phyloP scores from a whole-genome alignment of 2,329 filamentous ascomycete genomes.

The Zymoseptoria brevis region DNA sequence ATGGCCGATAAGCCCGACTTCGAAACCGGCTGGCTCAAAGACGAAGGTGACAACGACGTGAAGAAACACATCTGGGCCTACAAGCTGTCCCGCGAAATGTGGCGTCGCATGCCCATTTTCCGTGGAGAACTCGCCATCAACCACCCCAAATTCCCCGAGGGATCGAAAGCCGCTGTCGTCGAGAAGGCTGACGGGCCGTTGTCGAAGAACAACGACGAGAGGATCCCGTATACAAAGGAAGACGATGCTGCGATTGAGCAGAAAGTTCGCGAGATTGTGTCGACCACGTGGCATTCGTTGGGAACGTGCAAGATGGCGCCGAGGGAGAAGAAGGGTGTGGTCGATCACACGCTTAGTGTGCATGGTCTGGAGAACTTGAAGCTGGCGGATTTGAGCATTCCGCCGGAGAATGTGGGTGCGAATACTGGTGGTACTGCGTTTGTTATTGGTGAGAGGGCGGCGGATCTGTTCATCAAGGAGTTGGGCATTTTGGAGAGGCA shows the following conservation, averaged over 20 bases:
- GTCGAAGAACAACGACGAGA: slow-evolving; percentile 39
- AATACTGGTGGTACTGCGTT: slow-evolving; percentile 43
- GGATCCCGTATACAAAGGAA: slow-evolving; percentile 36
- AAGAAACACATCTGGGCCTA: slow-evolving; percentile 55
- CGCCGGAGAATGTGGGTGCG: slow-evolving; percentile 37
- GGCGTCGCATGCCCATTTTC: slow-evolving; percentile 48
- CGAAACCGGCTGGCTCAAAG: slow-evolving; percentile 49
- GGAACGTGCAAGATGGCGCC: slow-evolving; percentile 37
- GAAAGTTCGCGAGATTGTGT: slow-evolving; percentile 35
- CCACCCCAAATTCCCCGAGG: slow-evolving; percentile 33
- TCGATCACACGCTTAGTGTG: slow-evolving; percentile 34
- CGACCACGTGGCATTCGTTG: slow-evolving; percentile 36
- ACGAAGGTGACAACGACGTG: slow-evolving; percentile 49
- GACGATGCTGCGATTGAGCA: slow-evolving; percentile 35
- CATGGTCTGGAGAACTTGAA: slow-evolving; percentile 36
- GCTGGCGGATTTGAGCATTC: slow-evolving; percentile 37
- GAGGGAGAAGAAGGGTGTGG: slow-evolving; percentile 32
- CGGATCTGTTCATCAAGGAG: slow-evolving; percentile 34
- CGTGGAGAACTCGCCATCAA: slow-evolving; percentile 33
- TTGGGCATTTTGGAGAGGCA: slow-evolving; percentile 26
- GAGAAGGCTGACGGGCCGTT: slow-evolving; percentile 26
- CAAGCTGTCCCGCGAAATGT: slow-evolving; percentile 56
- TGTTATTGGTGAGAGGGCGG: slow-evolving; percentile 36
- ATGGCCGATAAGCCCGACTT: slow-evolving; percentile 46
- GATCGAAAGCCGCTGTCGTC: slow-evolving; percentile 39